Conservation (phyloP, 2,329 filamentous ascomycete genomes). For the Fusarium irregulare region DNA sequence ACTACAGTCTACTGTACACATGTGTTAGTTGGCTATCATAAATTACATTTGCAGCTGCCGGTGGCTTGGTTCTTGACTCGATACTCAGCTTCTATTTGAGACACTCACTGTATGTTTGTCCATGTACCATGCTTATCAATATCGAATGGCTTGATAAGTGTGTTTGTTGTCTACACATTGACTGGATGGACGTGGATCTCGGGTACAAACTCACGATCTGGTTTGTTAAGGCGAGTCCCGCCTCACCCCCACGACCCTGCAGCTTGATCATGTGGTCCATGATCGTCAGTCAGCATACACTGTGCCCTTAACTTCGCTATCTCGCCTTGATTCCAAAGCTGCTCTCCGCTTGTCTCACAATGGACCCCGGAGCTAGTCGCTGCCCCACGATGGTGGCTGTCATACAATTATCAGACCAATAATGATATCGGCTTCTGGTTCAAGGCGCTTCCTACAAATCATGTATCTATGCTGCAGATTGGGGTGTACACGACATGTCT, state of each 20-base stretch:
- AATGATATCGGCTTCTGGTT: not conserved
- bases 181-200: slow-evolving; percentile 23
- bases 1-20: not conserved
- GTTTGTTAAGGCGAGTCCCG: slow-evolving; percentile 29
- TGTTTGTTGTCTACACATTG: slow-evolving; percentile 2
- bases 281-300: slow-evolving; percentile 32
- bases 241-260: slow-evolving; percentile 26
- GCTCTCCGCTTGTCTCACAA: slow-evolving; percentile 13
- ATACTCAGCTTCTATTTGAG: slow-evolving; percentile 5
- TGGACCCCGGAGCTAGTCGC: slow-evolving; percentile 20
- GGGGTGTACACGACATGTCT: slow-evolving; percentile 28
- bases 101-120: not conserved
- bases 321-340: slow-evolving; percentile 21
- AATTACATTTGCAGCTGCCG: not conserved
- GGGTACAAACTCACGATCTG: slow-evolving; percentile 25
- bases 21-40: not conserved
- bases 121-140: not conserved
- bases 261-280: slow-evolving; percentile 34
- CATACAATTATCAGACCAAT: slow-evolving; percentile 26
- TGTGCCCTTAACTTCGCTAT: slow-evolving; percentile 22
- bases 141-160: not conserved
- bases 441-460: slow-evolving; percentile 21
- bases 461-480: slow-evolving; percentile 31
- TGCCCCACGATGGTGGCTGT: slow-evolving; percentile 35
- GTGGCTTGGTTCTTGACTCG: slow-evolving; percentile 25